A percentile compares a stretch with the other conserved stretches of the same genome.
These are phyloP conservation scores for Cladobotryum mycophilum DNA, from an alignment of 2,329 filamentous ascomycete genomes.

Conservation along the genomic window DNA sequence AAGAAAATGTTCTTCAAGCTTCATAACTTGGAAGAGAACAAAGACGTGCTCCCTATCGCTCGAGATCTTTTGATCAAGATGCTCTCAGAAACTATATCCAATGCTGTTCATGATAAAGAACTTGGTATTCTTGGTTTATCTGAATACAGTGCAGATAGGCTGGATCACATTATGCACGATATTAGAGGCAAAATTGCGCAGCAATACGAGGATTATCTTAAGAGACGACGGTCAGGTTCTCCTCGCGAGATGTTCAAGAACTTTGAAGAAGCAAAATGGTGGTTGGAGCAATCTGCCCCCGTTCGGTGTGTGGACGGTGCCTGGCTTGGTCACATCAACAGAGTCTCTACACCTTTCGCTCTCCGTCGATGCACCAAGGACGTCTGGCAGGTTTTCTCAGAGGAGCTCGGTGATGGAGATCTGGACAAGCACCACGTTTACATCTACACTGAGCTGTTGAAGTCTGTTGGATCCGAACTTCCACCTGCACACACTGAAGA, in stretches of 20 bases:
- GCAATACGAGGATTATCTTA: too few relatives aligned
- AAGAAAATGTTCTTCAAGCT: too few relatives aligned
- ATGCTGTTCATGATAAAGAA: too few relatives aligned
- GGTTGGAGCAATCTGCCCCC: slow-evolving; percentile 10
- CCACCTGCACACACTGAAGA: slow-evolving; percentile 8
- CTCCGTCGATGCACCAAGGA: slow-evolving; percentile 24
- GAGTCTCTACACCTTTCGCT: slow-evolving; percentile 36
- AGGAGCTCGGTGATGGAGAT: slow-evolving; percentile 46
- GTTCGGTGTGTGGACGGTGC: slow-evolving; percentile 39
- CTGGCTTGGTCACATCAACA: slow-evolving; percentile 41
- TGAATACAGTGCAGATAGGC: too few relatives aligned
- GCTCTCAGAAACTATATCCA: too few relatives aligned
- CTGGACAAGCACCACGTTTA: slow-evolving; percentile 38
- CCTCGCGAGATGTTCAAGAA: slow-evolving; percentile 11
- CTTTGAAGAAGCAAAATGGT: slow-evolving; percentile 3
- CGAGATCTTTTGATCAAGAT: too few relatives aligned
- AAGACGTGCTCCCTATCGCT: too few relatives aligned
- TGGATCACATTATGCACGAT: too few relatives aligned
- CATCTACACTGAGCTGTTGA: slow-evolving; percentile 25
- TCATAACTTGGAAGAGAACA: too few relatives aligned
- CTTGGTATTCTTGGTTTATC: too few relatives aligned
- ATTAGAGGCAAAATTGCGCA: too few relatives aligned
- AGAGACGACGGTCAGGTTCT: too few relatives aligned
- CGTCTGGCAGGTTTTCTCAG: slow-evolving; percentile 43
- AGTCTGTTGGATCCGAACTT: slow-evolving; percentile 2